Base-by-base conservation (phyloP, 129 eudicot species). In the Dittrichia graveolens region DNA sequence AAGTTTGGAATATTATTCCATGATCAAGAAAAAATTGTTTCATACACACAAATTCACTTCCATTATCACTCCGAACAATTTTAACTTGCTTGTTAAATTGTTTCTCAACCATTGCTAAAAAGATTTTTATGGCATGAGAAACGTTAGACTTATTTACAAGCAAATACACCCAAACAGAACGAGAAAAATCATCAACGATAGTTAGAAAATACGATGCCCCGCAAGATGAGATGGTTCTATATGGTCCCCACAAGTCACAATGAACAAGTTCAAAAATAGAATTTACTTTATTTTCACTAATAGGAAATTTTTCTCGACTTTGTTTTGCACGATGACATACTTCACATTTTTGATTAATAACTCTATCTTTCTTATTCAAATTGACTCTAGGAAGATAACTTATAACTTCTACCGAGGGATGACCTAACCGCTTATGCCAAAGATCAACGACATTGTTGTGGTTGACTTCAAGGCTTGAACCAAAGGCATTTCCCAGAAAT, bases 161-260 rank as follows among this genome's bases (percentile, higher is more conserved):
- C 43, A 68, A 49, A 6, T 53, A 71, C 2, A 72, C 57, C 77
- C 77, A 72, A 55, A 58, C 31, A 8, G 15, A 34, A 3, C 76
- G 61, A 54, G 67, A 71, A 71, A 54, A 57, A 16, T 71, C 66
- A 71, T 72, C 69, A 34, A 72, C 68, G 9, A 24, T 41, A n/a
- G 60, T 72, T 16, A 59, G 38, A 19, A 59, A 44, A 45, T 67
- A 67, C 1, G 58, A 14, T 4, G 73, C 55, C 2, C 47, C 19
- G 19, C 60, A 67, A 11, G 73, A 49, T 3, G 13, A 18, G 24
- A 13, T 15, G 3, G 46, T 64, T 8, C 69, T 8, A 64, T 40
- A 40, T 8, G 53, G 69, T 39, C 69, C 53, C 46, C 35, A 61
- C 43, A 62, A 13, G 14, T 62, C 67, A 62, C 67, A 62, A 62